Evolutionary conservation across 805 yeast species (phyloP).

Genomic region (Cyberlindnera amylophila): DNA sequence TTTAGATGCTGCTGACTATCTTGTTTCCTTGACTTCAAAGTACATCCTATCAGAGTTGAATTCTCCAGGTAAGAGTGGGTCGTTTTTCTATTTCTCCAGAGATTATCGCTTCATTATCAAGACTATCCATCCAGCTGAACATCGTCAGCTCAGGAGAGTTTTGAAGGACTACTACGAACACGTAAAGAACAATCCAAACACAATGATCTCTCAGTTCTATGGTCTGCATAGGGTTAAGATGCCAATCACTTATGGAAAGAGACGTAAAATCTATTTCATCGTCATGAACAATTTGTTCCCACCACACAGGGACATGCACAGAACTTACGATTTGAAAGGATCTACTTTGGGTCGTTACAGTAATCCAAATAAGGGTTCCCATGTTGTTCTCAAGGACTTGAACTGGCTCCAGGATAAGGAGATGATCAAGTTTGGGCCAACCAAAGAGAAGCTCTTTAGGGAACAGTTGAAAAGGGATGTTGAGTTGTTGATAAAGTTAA

Average conservation of each 20-base stretch:
- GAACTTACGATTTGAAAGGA: constrained; percentile 89
- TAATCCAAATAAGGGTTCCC: constrained; percentile 30
- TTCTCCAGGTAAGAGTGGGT: constrained; percentile 96
- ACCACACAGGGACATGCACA: constrained; percentile 81
- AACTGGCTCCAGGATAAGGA: constrained; percentile 77
- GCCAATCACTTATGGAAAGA: constrained; percentile 50
- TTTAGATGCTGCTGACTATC: constrained; percentile 92
- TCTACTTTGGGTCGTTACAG: constrained; percentile 80
- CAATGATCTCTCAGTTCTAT: constrained; percentile 90
- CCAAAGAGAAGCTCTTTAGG: constrained; percentile 54
- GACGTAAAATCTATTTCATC: constrained; percentile 81
- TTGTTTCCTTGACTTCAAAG: constrained; percentile 87
- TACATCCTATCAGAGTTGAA: constrained; percentile 88
- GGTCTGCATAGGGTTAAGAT: constrained; percentile 92
- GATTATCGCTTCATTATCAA: constrained; percentile 93
- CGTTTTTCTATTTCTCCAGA: constrained; percentile 90
- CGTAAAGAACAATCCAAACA: constrained; percentile 79
- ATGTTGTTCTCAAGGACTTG: constrained; percentile 71
- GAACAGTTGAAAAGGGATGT: constrained; percentile 77
- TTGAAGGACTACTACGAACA: constrained; percentile 76
- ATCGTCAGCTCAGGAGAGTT: constrained; percentile 70
- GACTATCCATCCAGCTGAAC: constrained; percentile 92
- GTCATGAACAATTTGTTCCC: constrained; percentile 98
- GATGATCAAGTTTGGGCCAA: constrained; percentile 71
- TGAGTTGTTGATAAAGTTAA: constrained; percentile 60